These are phyloP conservation scores for Pezicula neosporulosa DNA, from an alignment of 2,329 filamentous ascomycete genomes.

Conservation along the genomic window DNA sequence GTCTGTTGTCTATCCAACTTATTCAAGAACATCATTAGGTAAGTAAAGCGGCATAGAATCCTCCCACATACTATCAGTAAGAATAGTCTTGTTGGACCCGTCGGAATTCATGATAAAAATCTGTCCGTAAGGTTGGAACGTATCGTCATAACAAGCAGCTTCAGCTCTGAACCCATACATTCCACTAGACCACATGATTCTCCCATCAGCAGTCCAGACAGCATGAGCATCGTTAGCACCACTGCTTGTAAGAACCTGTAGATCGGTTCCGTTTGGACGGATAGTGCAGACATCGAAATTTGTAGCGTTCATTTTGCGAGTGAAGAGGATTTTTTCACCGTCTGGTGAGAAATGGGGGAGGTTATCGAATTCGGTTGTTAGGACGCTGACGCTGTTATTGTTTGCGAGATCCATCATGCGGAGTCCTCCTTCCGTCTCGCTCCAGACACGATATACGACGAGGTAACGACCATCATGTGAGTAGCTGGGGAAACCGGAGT, in stretches of 20 bases:
- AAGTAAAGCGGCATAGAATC: constrained; percentile 29
- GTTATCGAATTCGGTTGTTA: constrained; percentile 37
- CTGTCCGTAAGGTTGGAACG: constrained; percentile 42
- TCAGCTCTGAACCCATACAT: constrained; percentile 42
- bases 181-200: constrained; percentile 37
- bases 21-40: constrained; percentile 11
- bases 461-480: constrained; percentile 32
- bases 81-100: constrained; percentile 29
- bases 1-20: too few relatives aligned
- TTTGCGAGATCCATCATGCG: constrained; percentile 28
- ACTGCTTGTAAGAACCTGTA: constrained; percentile 30
- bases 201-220: constrained; percentile 38
- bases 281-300: constrained; percentile 40
- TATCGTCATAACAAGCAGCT: constrained; percentile 36
- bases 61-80: constrained; percentile 31
- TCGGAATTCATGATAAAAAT: constrained; percentile 40
- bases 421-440: constrained; percentile 25
- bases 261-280: constrained; percentile 34
- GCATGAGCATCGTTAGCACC: constrained; percentile 40
- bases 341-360: constrained; percentile 36
- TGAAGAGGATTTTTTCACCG: constrained; percentile 35
- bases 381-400: constrained; percentile 20
- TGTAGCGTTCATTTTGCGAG: constrained; percentile 28
- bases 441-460: constrained; percentile 34
- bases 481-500: constrained; percentile 37